Conservation (phyloP, 805 yeast genomes). For the Isabelozyma rhagii region DNA sequence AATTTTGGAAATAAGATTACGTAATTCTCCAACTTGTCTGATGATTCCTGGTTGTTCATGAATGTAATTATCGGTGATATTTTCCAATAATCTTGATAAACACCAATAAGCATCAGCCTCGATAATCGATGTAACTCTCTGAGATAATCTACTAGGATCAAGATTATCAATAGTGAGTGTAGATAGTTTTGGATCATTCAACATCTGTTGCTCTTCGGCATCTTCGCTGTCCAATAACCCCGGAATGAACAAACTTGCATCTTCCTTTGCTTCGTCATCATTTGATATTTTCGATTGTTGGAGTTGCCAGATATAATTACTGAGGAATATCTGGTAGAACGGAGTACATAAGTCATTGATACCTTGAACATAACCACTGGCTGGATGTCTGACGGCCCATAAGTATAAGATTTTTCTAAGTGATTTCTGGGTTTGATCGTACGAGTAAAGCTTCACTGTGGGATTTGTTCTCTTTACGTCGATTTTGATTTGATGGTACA, state of each 20-base stretch:
- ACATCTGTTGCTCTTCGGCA: constrained; percentile 19
- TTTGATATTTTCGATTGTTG: constrained; percentile 20
- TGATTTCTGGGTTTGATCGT: constrained; percentile 68
- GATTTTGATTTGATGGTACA: constrained; percentile 94
- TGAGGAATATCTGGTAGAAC: constrained; percentile 80
- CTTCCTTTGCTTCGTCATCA: constrained; percentile 9
- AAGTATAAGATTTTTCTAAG: constrained; percentile 78
- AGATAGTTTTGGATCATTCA: constrained; percentile 20
- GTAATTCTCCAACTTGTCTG: constrained; percentile 80
- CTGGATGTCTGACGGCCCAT: constrained; percentile 97
- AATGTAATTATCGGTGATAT: constrained; percentile 93
- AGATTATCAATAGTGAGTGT: constrained; percentile 46
- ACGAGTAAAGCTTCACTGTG: constrained; percentile 67
- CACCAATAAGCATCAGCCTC: constrained; percentile 99
- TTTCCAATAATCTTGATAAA: constrained; percentile 82
- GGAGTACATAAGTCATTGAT: constrained; percentile 94
- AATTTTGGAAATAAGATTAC: constrained; percentile 74
- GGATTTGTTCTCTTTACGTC: constrained; percentile 96
- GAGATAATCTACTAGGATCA: constrained; percentile 61
- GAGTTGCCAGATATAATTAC: constrained; percentile 54
- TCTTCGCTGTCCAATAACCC: constrained; percentile 25
- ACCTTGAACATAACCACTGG: constrained; percentile 97
- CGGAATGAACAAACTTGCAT: constrained; percentile 30
- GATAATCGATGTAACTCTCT: constrained; percentile 59
- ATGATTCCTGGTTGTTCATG: constrained; percentile 98